A percentile compares a stretch with the other conserved stretches of the same genome.
Evolutionary conservation across 2,329 filamentous ascomycete genomes (phyloP).

Genomic region (Biscogniauxia sp.): DNA sequence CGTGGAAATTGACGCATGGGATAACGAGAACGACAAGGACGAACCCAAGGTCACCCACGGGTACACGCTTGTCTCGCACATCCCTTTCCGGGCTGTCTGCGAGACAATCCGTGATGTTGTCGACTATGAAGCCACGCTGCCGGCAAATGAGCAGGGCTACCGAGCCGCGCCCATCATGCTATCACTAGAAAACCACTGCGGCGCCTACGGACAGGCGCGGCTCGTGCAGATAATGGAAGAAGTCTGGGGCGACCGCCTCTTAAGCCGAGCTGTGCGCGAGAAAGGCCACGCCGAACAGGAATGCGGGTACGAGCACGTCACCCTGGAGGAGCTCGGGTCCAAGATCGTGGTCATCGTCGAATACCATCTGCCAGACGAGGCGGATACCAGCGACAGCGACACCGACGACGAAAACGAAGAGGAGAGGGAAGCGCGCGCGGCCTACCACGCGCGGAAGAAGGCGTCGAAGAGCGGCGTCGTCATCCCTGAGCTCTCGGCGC

Average conservation of each 20-base stretch:
- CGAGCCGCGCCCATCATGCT: slow-evolving; percentile 58
- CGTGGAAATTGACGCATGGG: slow-evolving; percentile 74
- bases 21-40: slow-evolving; percentile 55
- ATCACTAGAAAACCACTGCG: slow-evolving; percentile 68
- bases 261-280: slow-evolving; percentile 55
- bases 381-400: slow-evolving; percentile 38
- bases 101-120: slow-evolving; percentile 62
- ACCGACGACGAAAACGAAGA: slow-evolving; percentile 39
- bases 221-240: slow-evolving; percentile 65
- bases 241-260: slow-evolving; percentile 57
- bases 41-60: slow-evolving; percentile 72
- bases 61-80: slow-evolving; percentile 65
- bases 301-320: slow-evolving; percentile 51
- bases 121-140: slow-evolving; percentile 53
- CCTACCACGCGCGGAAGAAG: slow-evolving; percentile 55
- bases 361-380: slow-evolving; percentile 57
- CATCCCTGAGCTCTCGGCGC: slow-evolving; percentile 61
- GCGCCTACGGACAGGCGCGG: slow-evolving; percentile 55
- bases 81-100: slow-evolving; percentile 63
- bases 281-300: slow-evolving; percentile 56
- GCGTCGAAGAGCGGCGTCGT: slow-evolving; percentile 47
- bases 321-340: slow-evolving; percentile 55
- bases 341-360: slow-evolving; percentile 68
- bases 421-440: slow-evolving; percentile 45
- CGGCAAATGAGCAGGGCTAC: slow-evolving; percentile 37